Evolutionary conservation across 176 grass and related monocot genomes (phyloP).

Genomic region (Oryza longistaminata): DNA sequence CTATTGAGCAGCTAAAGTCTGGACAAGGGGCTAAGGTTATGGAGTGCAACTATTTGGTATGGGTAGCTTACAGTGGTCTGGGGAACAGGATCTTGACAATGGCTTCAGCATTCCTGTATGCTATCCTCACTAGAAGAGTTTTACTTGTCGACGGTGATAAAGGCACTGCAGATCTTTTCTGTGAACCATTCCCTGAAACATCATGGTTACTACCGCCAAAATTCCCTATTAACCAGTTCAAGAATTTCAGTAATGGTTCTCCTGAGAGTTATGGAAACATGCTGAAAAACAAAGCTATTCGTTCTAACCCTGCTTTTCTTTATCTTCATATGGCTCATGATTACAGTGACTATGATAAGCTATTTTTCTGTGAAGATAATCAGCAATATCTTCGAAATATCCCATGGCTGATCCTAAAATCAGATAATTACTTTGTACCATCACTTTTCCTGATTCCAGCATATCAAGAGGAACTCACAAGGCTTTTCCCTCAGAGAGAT

Average conservation of each 20-base stretch:
- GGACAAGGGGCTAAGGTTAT: slow-evolving; percentile 26
- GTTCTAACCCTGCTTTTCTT: slow-evolving; percentile 29
- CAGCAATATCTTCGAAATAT: slow-evolving; percentile 51
- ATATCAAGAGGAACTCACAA: slow-evolving; percentile 55
- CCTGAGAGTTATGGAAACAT: slow-evolving; percentile 55
- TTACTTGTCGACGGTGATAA: slow-evolving; percentile 51
- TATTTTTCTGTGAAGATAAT: slow-evolving; percentile 67
- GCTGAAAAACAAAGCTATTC: slow-evolving; percentile 43
- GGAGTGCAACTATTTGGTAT: slow-evolving; percentile 66
- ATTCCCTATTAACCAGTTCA: slow-evolving; percentile 50
- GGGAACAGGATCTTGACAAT: slow-evolving; percentile 65
- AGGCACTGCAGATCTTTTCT: slow-evolving; percentile 54
- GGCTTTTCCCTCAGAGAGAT: slow-evolving; percentile 58
- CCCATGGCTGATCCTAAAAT: slow-evolving; percentile 58
- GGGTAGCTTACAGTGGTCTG: slow-evolving; percentile 66
- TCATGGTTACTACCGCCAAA: slow-evolving; percentile 61
- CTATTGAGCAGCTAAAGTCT: slow-evolving; percentile 52
- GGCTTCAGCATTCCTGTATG: slow-evolving; percentile 64
- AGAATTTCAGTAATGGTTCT: slow-evolving; percentile 42
- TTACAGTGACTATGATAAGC: slow-evolving; percentile 55
- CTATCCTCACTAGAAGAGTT: slow-evolving; percentile 65
- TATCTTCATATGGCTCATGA: slow-evolving; percentile 68
- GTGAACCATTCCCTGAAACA: slow-evolving; percentile 71
- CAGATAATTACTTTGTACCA: slow-evolving; percentile 66
- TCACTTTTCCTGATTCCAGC: slow-evolving; percentile 65